Evolutionary conservation across 176 grass and related monocot species (phyloP), one percentile per base, ranked within the genome.

Genomic region (Aegilops bicornis): DNA sequence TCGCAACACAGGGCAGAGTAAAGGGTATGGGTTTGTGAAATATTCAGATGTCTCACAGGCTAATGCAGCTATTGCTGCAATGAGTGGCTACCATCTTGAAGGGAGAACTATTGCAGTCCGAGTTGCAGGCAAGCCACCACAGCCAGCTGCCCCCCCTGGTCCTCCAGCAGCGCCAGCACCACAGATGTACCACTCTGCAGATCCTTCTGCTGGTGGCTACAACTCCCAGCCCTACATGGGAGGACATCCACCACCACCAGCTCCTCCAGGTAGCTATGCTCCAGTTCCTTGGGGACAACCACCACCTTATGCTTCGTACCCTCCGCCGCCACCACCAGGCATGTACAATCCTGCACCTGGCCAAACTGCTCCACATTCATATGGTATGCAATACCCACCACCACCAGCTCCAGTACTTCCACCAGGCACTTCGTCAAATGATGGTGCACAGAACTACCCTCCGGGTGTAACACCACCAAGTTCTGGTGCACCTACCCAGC

Each of bases 21-120:
- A 96, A 94, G 97, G 97, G 31, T 96, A 99, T 60, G 97, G 97
- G 13, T 99, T 99, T 91, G 92, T 96, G 35, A 96, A 96, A 74
- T 99, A 96, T 78, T 78, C 92, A 33, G 92, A 99, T 88, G 92
- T 94, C n/a, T 91, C 97, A 14, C 92, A 92, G 85, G 97, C 94
- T 70, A 96, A 96, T 69, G 93, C 90, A 15, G 97, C 94, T 31
- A 96, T 94, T 67, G 73, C 88, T 64, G 77, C 86, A 33, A 99
- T 96, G 97, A 99, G 96, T 58, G 92, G 94, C 50, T 90, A 88
- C 80, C 87, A 94, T 88, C 81, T 99, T 17, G 94, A 99, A 82
- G 97, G 94, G 43, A 93, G 92, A 91, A 69, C 84, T 70, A 93
- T 99, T 13, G 97, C 89, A 50, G 97, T 99, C 78, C 90, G 97